Percentiles rank a stretch among this genome's conserved stretches.
phyloP scores from a whole-genome alignment of 768 basidiomycete species.

The Fistulinella prunicolor region DNA sequence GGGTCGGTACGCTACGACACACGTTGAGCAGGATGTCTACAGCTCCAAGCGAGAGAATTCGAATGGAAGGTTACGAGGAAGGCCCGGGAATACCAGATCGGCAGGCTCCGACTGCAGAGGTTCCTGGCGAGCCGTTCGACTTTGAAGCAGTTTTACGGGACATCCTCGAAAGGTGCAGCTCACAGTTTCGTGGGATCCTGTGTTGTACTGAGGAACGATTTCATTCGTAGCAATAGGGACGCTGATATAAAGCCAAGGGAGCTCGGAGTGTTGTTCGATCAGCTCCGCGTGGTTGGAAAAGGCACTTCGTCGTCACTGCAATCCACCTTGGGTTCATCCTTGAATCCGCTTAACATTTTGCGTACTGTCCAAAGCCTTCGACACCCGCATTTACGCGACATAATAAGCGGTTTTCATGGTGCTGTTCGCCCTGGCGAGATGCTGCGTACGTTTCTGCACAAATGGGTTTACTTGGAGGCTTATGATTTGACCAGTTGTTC shows the following conservation, averaged over 20 bases:
- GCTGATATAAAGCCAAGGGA: conserved; percentile 49
- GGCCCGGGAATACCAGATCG: background rate
- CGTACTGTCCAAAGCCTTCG: conserved; percentile 43
- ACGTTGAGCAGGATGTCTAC: conserved; percentile 17
- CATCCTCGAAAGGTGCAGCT: conserved; percentile 22
- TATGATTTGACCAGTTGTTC: conserved; percentile 52
- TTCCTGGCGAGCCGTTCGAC: conserved; percentile 28
- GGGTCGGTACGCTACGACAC: conserved; percentile 33
- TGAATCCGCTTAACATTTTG: conserved; percentile 51
- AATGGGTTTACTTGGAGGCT: background rate
- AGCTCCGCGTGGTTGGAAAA: conserved; percentile 57
- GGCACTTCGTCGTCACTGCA: conserved; percentile 55
- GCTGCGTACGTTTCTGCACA: conserved; percentile 49
- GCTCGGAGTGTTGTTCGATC: conserved; percentile 59
- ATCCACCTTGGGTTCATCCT: conserved; percentile 57
- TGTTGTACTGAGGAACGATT: background rate
- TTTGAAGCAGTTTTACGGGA: conserved; percentile 28
- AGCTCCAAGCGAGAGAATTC: conserved; percentile 5
- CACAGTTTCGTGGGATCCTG: background rate
- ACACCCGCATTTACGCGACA: conserved; percentile 60
- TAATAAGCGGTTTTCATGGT: conserved; percentile 54
- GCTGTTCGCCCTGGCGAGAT: conserved; percentile 62
- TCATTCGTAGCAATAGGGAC: conserved; percentile 40
- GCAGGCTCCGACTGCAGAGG: background rate
- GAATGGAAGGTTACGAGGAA: background rate